Evolutionary conservation across 345 rosid genomes (phyloP).

Genomic region (Gossypium turneri): DNA sequence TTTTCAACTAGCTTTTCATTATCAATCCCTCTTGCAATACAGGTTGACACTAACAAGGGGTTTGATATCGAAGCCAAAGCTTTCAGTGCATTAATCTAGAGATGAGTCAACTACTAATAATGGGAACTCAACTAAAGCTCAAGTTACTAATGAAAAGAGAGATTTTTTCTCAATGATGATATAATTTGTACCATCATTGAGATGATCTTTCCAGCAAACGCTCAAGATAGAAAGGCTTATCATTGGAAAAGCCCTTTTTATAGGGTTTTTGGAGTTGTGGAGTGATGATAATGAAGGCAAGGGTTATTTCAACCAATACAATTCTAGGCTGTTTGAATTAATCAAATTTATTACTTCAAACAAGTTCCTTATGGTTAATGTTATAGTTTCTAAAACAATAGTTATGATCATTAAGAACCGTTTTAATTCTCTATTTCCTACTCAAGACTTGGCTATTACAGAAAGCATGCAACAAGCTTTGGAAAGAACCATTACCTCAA

Average conservation of each 20-base stretch:
- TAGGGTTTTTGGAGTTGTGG: slow-evolving; percentile 74
- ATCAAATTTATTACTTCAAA: slow-evolving; percentile 58
- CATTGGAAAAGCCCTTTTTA: slow-evolving; percentile 46
- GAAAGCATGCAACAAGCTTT: slow-evolving; percentile 78
- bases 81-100: slow-evolving; percentile 38
- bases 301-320: slow-evolving; percentile 84
- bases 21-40: slow-evolving; percentile 55
- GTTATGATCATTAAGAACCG: slow-evolving; percentile 49
- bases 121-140: slow-evolving; percentile 39
- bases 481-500: slow-evolving; percentile 31
- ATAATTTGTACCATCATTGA: slow-evolving; percentile 54
- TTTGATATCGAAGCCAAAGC: slow-evolving; percentile 67
- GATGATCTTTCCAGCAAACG: slow-evolving; percentile 64
- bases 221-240: slow-evolving; percentile 70
- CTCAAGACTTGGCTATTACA: slow-evolving; percentile 75
- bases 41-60: slow-evolving; percentile 91
- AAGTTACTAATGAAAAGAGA: slow-evolving; percentile 53
- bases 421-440: slow-evolving; percentile 47
- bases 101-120: slow-evolving; percentile 45
- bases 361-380: slow-evolving; percentile 63
- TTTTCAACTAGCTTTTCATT: slow-evolving; percentile 74
- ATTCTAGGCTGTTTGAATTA: slow-evolving; percentile 59
- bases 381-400: slow-evolving; percentile 62
- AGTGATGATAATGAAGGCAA: slow-evolving; percentile 87
- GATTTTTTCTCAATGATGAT: slow-evolving; percentile 59